Percentiles rank a stretch among this genome's conserved stretches.
These are phyloP conservation scores for Orbilia oligospora DNA, from an alignment of 2,329 filamentous ascomycete species.

Conservation along the genomic window DNA sequence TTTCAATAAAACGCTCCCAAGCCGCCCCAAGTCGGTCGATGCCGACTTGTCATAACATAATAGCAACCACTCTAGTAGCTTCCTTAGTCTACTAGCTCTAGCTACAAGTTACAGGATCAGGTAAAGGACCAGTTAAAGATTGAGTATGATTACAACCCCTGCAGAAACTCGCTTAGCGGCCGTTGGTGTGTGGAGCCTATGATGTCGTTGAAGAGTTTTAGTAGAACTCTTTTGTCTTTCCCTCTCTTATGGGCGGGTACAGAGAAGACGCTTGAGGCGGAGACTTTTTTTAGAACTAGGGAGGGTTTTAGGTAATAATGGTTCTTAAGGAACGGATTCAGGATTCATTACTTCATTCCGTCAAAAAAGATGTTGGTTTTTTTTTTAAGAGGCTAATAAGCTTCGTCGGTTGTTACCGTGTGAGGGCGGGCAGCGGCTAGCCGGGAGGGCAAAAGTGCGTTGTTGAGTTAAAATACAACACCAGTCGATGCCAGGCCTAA, in stretches of 20 bases:
- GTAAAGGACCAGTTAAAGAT: neutral
- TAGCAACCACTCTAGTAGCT: neutral
- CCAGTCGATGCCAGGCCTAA: too few relatives aligned
- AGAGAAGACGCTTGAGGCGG: neutral
- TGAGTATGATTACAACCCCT: slow-evolving; percentile 4
- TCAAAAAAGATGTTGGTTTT: neutral
- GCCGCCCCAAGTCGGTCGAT: neutral
- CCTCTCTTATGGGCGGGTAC: neutral
- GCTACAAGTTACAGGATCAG: too few relatives aligned
- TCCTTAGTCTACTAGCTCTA: neutral
- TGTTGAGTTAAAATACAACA: slow-evolving; percentile 16
- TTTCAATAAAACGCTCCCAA: neutral
- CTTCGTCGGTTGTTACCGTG: too few relatives aligned
- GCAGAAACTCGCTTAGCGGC: slow-evolving; percentile 29
- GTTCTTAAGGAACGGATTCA: neutral
- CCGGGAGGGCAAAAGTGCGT: neutral
- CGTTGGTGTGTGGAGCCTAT: slow-evolving; percentile 22
- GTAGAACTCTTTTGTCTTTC: neutral
- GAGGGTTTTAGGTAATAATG: neutral
- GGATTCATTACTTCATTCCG: slow-evolving; percentile 2
- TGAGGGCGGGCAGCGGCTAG: too few relatives aligned
- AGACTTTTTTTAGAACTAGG: neutral
- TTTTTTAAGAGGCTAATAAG: neutral
- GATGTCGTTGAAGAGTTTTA: slow-evolving; percentile 47
- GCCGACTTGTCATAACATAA: slow-evolving; percentile 3